Evolutionary conservation across 164 flowering plant species (phyloP).

Genomic region (Malania oleifera): DNA sequence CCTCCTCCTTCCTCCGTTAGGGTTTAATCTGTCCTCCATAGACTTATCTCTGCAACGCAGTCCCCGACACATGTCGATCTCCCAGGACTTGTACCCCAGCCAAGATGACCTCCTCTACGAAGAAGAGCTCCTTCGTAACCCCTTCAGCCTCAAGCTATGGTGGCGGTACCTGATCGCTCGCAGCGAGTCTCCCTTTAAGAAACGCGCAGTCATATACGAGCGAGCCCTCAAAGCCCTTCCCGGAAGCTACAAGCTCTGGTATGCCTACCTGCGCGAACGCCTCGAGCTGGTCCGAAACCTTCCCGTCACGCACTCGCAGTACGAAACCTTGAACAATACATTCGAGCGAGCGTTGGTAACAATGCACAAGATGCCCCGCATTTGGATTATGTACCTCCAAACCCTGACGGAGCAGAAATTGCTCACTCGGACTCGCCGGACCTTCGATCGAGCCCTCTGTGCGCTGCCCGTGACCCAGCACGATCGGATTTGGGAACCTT

Average conservation of each 20-base stretch:
- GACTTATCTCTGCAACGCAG: too few relatives aligned
- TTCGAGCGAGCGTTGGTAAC: conserved; percentile 89
- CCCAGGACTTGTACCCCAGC: conserved; percentile 56
- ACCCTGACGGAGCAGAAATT: conserved; percentile 60
- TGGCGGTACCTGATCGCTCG: conserved; percentile 83
- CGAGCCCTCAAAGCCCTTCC: conserved; percentile 87
- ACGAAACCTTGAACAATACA: conserved; percentile 69
- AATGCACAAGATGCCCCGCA: conserved; percentile 95
- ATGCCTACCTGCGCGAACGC: conserved; percentile 85
- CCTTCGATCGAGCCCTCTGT: conserved; percentile 83
- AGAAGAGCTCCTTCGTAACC: conserved; percentile 80
- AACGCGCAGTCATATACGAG: conserved; percentile 70
- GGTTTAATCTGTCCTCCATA: too few relatives aligned
- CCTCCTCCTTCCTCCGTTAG: too few relatives aligned
- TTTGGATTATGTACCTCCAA: conserved; percentile 83
- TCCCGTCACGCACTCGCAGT: conserved; percentile 53
- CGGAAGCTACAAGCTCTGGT: conserved; percentile 94
- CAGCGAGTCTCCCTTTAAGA: conserved; percentile 52
- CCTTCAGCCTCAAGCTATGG: conserved; percentile 77
- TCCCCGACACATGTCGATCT: conserved; percentile 25
- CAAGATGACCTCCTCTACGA: conserved; percentile 72
- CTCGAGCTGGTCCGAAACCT: conserved; percentile 56
- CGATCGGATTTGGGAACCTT: conserved; percentile 80
- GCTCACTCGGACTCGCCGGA: conserved; percentile 50
- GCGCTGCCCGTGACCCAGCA: conserved; percentile 96